Evolutionary conservation across 345 rosid species (phyloP).

Genomic region (Erysimum cheiranthoides): DNA sequence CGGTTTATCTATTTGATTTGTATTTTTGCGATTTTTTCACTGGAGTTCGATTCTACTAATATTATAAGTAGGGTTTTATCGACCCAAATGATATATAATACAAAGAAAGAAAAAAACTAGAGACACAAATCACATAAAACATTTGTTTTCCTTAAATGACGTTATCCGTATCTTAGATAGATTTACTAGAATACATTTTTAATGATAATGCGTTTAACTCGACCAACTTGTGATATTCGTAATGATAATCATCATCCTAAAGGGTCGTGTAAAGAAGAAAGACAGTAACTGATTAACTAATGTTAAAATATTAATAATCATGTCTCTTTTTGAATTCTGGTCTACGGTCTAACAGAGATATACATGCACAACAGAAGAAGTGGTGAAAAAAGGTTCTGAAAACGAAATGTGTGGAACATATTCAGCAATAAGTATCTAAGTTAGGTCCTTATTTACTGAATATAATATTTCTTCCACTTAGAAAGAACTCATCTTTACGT

Average conservation of each 20-base stretch:
- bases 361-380: slow-evolving; percentile 19
- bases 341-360: slow-evolving; percentile 13
- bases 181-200: background rate
- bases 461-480: slow-evolving; percentile 23
- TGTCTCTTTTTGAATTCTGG: slow-evolving; percentile 14
- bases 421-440: slow-evolving; percentile 19
- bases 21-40: no score
- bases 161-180: slow-evolving; percentile 13
- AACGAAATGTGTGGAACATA: slow-evolving; percentile 36
- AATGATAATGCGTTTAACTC: slow-evolving; percentile 20
- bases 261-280: background rate
- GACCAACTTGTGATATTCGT: slow-evolving; percentile 17
- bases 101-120: no score
- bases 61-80: no score
- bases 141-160: background rate
- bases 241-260: background rate
- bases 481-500: background rate
- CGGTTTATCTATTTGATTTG: no score
- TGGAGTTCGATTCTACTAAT: no score
- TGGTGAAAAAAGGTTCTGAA: slow-evolving; percentile 30
- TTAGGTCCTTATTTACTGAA: slow-evolving; percentile 14
- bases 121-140: background rate
- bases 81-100: no score
- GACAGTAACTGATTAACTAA: slow-evolving; percentile 6
- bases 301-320: background rate